These are phyloP conservation scores for Kalmanozyma brasiliensis DNA, from an alignment of 1,284 basidiomycete species.

Conservation along the genomic window DNA sequence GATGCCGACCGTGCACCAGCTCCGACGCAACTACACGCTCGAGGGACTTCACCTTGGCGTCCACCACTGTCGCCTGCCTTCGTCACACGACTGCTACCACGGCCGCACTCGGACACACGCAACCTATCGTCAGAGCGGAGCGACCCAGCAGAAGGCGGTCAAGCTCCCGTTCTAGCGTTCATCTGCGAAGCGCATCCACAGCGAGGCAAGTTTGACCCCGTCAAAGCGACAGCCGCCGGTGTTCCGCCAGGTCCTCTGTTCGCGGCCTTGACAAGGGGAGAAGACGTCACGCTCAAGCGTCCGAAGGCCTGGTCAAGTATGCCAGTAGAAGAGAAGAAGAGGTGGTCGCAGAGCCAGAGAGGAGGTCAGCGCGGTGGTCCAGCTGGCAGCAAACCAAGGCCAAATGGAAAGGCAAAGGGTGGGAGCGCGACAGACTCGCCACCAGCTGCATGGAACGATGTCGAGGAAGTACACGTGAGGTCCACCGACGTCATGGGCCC, in stretches of 20 bases:
- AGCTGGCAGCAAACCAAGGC: constrained; percentile 63
- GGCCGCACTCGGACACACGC: constrained; percentile 14
- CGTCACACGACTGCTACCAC: constrained; percentile 25
- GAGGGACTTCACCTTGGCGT: constrained; percentile 17
- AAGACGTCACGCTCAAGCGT: constrained; percentile 69
- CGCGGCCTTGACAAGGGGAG: constrained; percentile 69
- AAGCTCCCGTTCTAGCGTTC: constrained; percentile 71
- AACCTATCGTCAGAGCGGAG: constrained; percentile 14
- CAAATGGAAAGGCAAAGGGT: constrained; percentile 52
- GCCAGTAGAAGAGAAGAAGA: constrained; percentile 26
- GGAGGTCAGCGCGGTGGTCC: constrained; percentile 63
- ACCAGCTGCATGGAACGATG: constrained; percentile 69
- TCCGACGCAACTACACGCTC: constrained; percentile 1
- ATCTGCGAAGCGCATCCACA: constrained; percentile 79
- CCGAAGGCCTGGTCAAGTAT: constrained; percentile 48
- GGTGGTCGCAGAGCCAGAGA: constrained; percentile 69
- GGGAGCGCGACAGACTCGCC: constrained; percentile 64
- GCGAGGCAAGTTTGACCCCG: constrained; percentile 85
- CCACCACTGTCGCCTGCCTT: constrained; percentile 39
- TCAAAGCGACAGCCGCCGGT: constrained; percentile 76
- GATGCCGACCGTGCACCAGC: constrained; percentile 5
- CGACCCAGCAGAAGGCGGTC: constrained; percentile 25
- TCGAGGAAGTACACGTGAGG: constrained; percentile 41
- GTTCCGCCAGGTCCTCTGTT: constrained; percentile 74
- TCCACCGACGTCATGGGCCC: constrained; percentile 71